Conservation (phyloP, 257 asterid species). For the Verbascum thapsus region DNA sequence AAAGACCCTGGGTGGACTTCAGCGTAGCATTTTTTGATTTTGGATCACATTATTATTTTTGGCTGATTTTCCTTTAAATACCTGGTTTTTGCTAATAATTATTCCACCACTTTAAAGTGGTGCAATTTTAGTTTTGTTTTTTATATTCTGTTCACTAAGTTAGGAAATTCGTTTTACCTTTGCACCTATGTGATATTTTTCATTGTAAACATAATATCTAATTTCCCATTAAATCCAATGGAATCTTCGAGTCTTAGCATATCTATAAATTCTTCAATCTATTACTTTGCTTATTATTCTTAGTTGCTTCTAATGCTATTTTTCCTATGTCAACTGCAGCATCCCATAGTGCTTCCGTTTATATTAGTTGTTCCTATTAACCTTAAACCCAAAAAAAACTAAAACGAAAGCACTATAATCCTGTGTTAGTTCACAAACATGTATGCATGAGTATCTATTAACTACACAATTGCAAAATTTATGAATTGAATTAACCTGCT, state of each 20-base stretch:
- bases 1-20: background rate
- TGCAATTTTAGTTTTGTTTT: background rate
- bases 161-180: background rate
- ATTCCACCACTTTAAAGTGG: background rate
- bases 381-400: slow-evolving; percentile 13
- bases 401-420: slow-evolving; percentile 13
- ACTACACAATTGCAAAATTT: slow-evolving; percentile 1
- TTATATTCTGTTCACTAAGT: background rate
- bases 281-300: background rate
- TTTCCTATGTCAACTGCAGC: slow-evolving; percentile 1
- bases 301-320: background rate
- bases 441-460: slow-evolving; percentile 12
- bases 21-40: background rate
- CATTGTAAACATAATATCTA: background rate
- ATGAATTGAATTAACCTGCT: slow-evolving; percentile 74
- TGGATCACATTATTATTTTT: background rate
- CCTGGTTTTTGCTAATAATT: background rate
- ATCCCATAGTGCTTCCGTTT: slow-evolving; percentile 8
- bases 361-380: slow-evolving; percentile 10
- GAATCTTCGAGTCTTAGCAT: background rate
- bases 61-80: background rate
- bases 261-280: background rate
- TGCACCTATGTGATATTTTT: slow-evolving; percentile 8
- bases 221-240: slow-evolving; percentile 11
- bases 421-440: slow-evolving; percentile 4